A percentile compares a stretch with the other conserved stretches of the same genome.
These are phyloP conservation scores for Turnera subulata DNA, from an alignment of 345 rosid species.

Conservation along the genomic window DNA sequence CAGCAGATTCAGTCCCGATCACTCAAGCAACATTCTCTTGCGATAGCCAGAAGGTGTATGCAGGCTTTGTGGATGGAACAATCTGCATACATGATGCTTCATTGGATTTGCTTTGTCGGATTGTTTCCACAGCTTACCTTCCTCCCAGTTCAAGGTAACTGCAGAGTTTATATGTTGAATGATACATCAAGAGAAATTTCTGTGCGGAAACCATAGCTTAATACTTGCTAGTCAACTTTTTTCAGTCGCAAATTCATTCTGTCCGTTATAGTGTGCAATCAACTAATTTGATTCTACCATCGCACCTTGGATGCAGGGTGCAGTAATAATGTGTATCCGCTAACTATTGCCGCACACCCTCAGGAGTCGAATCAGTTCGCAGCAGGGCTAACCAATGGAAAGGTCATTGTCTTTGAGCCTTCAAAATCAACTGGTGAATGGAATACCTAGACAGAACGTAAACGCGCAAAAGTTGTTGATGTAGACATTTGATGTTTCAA, in stretches of 20 bases:
- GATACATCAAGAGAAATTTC: too few relatives aligned
- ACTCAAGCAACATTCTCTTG: slow-evolving; percentile 42
- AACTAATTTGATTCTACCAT: neutral
- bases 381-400: slow-evolving; percentile 35
- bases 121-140: slow-evolving; percentile 22
- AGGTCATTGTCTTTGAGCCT: slow-evolving; percentile 37
- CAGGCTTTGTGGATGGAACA: slow-evolving; percentile 36
- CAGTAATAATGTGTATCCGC: slow-evolving; percentile 25
- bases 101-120: slow-evolving; percentile 25
- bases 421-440: slow-evolving; percentile 17
- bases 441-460: slow-evolving; percentile 10
- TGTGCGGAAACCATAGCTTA: too few relatives aligned
- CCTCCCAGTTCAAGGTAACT: slow-evolving; percentile 30
- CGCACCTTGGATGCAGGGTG: neutral
- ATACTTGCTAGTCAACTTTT: too few relatives aligned
- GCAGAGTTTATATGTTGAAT: too few relatives aligned
- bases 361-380: slow-evolving; percentile 39
- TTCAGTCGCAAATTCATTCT: slow-evolving; percentile 1
- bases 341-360: slow-evolving; percentile 37
- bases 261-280: neutral
- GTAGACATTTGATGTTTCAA: too few relatives aligned
- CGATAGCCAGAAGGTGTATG: slow-evolving; percentile 33
- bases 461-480: too few relatives aligned
- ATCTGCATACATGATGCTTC: slow-evolving; percentile 32
- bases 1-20: slow-evolving; percentile 17